These are phyloP conservation scores for Corinectria fuckeliana DNA, from an alignment of 2,329 filamentous ascomycete species.

Conservation along the genomic window DNA sequence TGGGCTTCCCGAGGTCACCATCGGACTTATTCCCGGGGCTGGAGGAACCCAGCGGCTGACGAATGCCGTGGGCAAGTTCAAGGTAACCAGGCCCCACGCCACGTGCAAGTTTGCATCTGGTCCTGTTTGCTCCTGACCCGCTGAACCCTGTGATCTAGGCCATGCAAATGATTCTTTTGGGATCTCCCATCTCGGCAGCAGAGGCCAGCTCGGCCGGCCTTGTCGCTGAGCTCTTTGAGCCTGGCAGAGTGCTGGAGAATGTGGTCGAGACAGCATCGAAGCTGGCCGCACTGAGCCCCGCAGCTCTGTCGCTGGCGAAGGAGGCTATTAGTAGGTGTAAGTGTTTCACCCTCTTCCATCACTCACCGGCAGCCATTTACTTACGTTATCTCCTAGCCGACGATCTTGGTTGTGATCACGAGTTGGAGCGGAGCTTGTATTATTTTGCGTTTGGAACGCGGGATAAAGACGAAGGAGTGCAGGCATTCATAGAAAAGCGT, in stretches of 20 bases:
- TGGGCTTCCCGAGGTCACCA: constrained; percentile 47
- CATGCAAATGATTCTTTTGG: constrained; percentile 43
- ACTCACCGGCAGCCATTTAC: neutral
- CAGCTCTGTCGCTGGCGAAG: constrained; percentile 39
- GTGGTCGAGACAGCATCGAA: constrained; percentile 34
- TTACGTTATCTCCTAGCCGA: constrained; percentile 28
- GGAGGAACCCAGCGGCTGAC: constrained; percentile 50
- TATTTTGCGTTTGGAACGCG: constrained; percentile 45
- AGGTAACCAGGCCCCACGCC: constrained; percentile 35
- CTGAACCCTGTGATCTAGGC: constrained; percentile 32
- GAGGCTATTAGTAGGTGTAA: constrained; percentile 39
- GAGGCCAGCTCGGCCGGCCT: constrained; percentile 38
- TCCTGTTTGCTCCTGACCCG: too few species aligned
- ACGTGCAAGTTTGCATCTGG: neutral
- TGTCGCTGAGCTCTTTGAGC: constrained; percentile 37
- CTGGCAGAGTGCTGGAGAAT: constrained; percentile 37
- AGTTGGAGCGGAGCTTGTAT: constrained; percentile 46
- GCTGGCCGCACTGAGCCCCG: constrained; percentile 34
- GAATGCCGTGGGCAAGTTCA: constrained; percentile 49
- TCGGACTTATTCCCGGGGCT: constrained; percentile 48
- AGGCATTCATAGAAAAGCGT: constrained; percentile 40
- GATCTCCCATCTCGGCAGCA: constrained; percentile 33
- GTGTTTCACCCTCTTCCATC: constrained; percentile 1
- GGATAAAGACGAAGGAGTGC: constrained; percentile 41
- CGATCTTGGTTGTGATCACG: constrained; percentile 36